Evolutionary conservation across 1,284 basidiomycete genomes (phyloP).

Genomic region (Tausonia pullulans): DNA sequence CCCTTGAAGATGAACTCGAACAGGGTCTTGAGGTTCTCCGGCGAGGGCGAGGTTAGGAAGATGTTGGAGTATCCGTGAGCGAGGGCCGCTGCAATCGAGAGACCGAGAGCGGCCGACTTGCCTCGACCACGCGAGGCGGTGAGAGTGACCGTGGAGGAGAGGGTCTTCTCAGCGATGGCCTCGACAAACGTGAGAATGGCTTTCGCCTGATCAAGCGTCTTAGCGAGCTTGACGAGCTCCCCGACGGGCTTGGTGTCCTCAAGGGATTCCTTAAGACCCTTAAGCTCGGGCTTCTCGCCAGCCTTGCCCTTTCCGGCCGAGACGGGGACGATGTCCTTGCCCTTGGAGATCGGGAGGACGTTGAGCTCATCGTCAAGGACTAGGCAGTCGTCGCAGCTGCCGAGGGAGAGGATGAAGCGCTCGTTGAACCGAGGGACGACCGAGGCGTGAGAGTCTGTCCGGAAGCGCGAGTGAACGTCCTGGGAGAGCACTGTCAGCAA

Average conservation of each 20-base stretch:
- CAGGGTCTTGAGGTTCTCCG: conserved; percentile 94
- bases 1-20: conserved; percentile 99
- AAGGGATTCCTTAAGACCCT: conserved; percentile 68
- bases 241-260: conserved; percentile 79
- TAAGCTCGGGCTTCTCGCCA: conserved; percentile 47
- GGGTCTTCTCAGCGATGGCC: conserved; percentile 79
- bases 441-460: conserved; percentile 79
- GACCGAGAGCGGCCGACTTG: conserved; percentile 89
- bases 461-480: conserved; percentile 90
- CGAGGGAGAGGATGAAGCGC: conserved; percentile 88
- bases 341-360: conserved; percentile 90
- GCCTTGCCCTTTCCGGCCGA: conserved; percentile 42
- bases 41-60: conserved; percentile 94
- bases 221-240: conserved; percentile 80
- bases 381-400: conserved; percentile 79
- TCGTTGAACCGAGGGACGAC: conserved; percentile 96
- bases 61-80: conserved; percentile 96
- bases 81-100: conserved; percentile 86
- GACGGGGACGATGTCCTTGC: conserved; percentile 71
- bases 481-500: conserved; percentile 27
- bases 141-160: conserved; percentile 88
- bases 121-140: conserved; percentile 92
- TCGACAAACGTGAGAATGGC: conserved; percentile 86
- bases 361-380: conserved; percentile 97
- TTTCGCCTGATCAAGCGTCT: conserved; percentile 84